Evolutionary conservation across 805 yeast species (phyloP).

Genomic region (Candida hispaniensis): DNA sequence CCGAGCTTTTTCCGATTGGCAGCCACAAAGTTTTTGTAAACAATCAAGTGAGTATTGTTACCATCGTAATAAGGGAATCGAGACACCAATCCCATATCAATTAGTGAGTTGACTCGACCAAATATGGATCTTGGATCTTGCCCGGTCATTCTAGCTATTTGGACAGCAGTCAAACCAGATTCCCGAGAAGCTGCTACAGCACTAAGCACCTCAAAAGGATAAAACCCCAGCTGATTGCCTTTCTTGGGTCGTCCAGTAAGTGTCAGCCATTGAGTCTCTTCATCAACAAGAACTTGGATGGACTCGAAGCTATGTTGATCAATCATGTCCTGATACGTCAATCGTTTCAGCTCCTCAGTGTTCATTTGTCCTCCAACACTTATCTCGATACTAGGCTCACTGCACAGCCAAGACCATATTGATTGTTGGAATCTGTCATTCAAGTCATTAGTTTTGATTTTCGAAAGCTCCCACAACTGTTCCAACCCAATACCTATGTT

Average conservation of each 20-base stretch:
- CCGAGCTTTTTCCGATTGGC: slow-evolving; percentile 22
- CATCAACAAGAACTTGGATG: slow-evolving; percentile 25
- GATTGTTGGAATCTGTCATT: slow-evolving; percentile 21
- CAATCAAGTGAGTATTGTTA: slow-evolving; percentile 28
- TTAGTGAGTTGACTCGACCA: slow-evolving; percentile 28
- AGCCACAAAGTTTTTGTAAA: slow-evolving; percentile 30
- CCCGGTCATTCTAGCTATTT: slow-evolving; percentile 29
- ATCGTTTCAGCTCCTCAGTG: slow-evolving; percentile 14
- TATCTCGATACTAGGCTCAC: slow-evolving; percentile 18
- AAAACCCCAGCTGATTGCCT: slow-evolving; percentile 27
- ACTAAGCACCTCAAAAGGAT: slow-evolving; percentile 32
- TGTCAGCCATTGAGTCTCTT: slow-evolving; percentile 29
- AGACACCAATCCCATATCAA: slow-evolving; percentile 29
- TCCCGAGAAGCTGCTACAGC: slow-evolving; percentile 33
- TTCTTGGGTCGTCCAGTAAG: slow-evolving; percentile 29
- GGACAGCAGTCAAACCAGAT: slow-evolving; percentile 30
- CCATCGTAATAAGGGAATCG: slow-evolving; percentile 28
- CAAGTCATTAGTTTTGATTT: slow-evolving; percentile 18
- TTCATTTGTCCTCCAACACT: slow-evolving; percentile 10
- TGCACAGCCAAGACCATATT: slow-evolving; percentile 26
- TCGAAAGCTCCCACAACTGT: slow-evolving; percentile 24
- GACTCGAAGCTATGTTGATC: neutral
- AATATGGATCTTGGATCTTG: slow-evolving; percentile 34
- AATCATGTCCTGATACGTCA: slow-evolving; percentile 3
- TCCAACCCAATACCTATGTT: slow-evolving; percentile 23